These are phyloP conservation scores for Blastobotrys illinoisensis DNA, from an alignment of 1,139 yeast species.

Conservation along the genomic window DNA sequence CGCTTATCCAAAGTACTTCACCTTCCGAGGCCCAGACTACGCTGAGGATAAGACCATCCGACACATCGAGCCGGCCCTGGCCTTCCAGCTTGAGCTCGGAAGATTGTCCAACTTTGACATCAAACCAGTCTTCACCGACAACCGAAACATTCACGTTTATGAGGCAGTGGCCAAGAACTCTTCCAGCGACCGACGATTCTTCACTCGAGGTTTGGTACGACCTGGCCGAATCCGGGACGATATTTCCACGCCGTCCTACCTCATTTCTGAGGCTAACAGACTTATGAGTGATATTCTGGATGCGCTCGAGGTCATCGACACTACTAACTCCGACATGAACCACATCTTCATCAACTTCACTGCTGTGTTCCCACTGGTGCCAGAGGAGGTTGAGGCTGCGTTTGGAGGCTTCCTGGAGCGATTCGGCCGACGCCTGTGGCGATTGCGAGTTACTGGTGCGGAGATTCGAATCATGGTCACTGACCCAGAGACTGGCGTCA, in stretches of 20 bases:
- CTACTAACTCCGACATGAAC: conserved; percentile 90
- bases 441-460: conserved; percentile 94
- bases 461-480: conserved; percentile 94
- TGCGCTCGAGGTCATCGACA: conserved; percentile 89
- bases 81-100: conserved; percentile 93
- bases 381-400: conserved; percentile 95
- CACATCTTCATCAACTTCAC: conserved; percentile 96
- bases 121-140: conserved; percentile 92
- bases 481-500: conserved; percentile 78
- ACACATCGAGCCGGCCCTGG: conserved; percentile 96
- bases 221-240: conserved; percentile 94
- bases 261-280: conserved; percentile 93
- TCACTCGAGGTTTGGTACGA: conserved; percentile 94
- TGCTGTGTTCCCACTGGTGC: conserved; percentile 87
- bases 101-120: conserved; percentile 91
- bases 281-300: conserved; percentile 94
- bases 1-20: conserved; percentile 88
- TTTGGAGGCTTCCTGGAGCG: conserved; percentile 97
- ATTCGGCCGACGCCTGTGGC: conserved; percentile 94
- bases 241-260: conserved; percentile 85
- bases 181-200: conserved; percentile 88
- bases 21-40: conserved; percentile 86
- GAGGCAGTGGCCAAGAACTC: conserved; percentile 95
- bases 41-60: conserved; percentile 77
- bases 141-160: conserved; percentile 94